These are phyloP conservation scores for Candida anutae DNA, from an alignment of 1,139 yeast species.

Conservation along the genomic window DNA sequence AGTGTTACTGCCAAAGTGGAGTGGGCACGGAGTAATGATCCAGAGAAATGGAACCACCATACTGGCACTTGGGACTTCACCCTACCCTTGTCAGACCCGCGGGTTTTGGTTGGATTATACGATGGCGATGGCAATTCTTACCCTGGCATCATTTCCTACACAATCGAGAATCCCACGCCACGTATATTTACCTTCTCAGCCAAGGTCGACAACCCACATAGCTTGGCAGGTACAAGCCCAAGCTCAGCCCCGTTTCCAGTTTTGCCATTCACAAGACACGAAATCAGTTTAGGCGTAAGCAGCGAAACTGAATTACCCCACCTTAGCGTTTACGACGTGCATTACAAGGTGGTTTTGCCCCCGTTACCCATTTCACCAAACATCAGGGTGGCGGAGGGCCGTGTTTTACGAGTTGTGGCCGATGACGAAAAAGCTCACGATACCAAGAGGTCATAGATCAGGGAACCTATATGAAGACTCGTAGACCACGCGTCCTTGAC, in stretches of 20 bases:
- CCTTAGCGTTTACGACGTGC: slow-evolving; percentile 55
- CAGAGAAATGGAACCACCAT: no score
- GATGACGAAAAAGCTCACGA: no score
- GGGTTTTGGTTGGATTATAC: slow-evolving; percentile 43
- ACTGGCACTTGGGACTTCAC: slow-evolving; percentile 48
- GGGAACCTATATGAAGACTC: no score
- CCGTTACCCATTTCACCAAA: no score
- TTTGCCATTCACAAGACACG: slow-evolving; percentile 54
- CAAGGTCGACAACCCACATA: slow-evolving; percentile 22
- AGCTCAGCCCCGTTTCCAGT: slow-evolving; percentile 51
- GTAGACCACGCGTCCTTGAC: no score
- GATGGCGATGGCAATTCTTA: slow-evolving; percentile 5
- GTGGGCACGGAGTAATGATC: no score
- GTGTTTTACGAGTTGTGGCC: no score
- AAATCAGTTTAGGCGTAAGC: no score
- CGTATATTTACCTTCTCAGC: slow-evolving; percentile 59
- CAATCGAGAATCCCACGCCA: slow-evolving; percentile 69
- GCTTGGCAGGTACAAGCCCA: no score
- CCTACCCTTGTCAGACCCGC: slow-evolving; percentile 62
- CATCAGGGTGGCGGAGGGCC: no score
- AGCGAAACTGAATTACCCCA: slow-evolving; percentile 49
- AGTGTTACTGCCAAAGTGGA: no score
- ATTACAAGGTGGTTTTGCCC: slow-evolving; percentile 58
- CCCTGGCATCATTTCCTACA: slow-evolving; percentile 33
- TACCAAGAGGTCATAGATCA: no score